phyloP scores from a whole-genome alignment of 2,329 filamentous ascomycete genomes.

The Xylaria hypoxylon region DNA sequence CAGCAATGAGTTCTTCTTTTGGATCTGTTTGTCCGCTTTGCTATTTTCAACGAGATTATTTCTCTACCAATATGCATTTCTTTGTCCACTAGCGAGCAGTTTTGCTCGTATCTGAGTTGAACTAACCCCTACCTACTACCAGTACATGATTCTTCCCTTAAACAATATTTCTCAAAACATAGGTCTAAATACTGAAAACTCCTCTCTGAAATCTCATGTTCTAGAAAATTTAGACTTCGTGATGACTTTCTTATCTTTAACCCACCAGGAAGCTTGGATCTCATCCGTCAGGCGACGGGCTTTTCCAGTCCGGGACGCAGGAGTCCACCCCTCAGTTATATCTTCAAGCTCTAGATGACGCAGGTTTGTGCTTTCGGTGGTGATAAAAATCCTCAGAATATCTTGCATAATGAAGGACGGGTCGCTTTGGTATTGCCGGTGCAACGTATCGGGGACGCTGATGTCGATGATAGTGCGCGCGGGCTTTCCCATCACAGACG shows the following conservation, averaged over 20 bases:
- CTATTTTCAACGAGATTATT: too few species aligned
- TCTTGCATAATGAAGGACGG: conserved; percentile 9
- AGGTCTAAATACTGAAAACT: too few species aligned
- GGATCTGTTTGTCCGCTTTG: too few species aligned
- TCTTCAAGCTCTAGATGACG: conserved; percentile 3
- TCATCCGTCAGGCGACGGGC: conserved; percentile 2
- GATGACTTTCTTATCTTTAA: conserved; percentile 3
- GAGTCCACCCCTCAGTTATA: conserved; percentile 8
- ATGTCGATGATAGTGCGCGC: conserved; percentile 8
- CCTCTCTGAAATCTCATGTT: too few species aligned
- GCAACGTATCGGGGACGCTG: conserved; percentile 5
- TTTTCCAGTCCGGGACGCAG: conserved; percentile 2
- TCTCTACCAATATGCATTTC: too few species aligned
- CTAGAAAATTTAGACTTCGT: conserved; percentile 3
- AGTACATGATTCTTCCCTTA: too few species aligned
- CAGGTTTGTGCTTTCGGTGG: conserved; percentile 7
- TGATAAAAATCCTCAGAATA: conserved; percentile 5
- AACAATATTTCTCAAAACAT: too few species aligned
- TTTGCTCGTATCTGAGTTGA: too few species aligned
- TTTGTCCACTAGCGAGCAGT: too few species aligned
- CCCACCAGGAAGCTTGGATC: conserved; percentile 6
- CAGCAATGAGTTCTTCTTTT: too few species aligned
- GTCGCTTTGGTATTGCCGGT: conserved; percentile 3
- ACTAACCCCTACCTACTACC: too few species aligned
- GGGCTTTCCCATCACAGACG: conserved; percentile 1